Evolutionary conservation across 345 rosid genomes (phyloP), one percentile per base, ranked within the genome.

Genomic region (Acer campestre): DNA sequence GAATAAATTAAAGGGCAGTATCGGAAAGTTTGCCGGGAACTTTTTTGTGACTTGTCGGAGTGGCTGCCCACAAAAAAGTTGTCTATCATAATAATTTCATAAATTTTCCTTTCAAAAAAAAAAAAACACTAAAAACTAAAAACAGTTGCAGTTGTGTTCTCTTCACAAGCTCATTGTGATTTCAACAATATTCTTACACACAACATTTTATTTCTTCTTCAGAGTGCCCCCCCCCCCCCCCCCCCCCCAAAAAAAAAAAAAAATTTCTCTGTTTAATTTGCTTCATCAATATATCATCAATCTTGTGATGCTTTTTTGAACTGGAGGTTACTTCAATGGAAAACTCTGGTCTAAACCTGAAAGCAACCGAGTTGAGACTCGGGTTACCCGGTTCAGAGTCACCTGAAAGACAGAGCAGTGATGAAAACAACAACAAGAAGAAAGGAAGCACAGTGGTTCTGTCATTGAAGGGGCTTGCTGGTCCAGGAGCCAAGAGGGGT

Each of bases 351-450:
- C 75, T 90, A 7, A 85, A 86, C 80, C 78, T 87, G 66, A 88
- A 85, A 79, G 96, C 93, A 7, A 92, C 96, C n/a, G 92, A 92
- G 89, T 79, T 92, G 77, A 86, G 94, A 75, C 94, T 92, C 72
- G 97, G 94, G 73, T 82, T 90, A 80, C 97, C 97, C 2, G 97
- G 97, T 48, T 90, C 89, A 7, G 87, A 83, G 75, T 92, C 97
- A 18, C 90, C 92, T 17, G 87, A 80, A 25, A 80, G 92, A 75
- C 86, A 75, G 10, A 84, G 78, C 56, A 82, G 74, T 70, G 74
- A n/a, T 68, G 78, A 16, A n/a, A n/a, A 56, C 18, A 16, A 6
- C 10, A n/a, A 16, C 0, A n/a, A 56, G 8, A 56, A 68, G n/a
- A 65, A 67, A 16, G 46, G 56, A 14, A 17, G 14, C 77, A 1